Conservation (phyloP, 1,139 yeast genomes). For the Saccharomyces uvarum region DNA sequence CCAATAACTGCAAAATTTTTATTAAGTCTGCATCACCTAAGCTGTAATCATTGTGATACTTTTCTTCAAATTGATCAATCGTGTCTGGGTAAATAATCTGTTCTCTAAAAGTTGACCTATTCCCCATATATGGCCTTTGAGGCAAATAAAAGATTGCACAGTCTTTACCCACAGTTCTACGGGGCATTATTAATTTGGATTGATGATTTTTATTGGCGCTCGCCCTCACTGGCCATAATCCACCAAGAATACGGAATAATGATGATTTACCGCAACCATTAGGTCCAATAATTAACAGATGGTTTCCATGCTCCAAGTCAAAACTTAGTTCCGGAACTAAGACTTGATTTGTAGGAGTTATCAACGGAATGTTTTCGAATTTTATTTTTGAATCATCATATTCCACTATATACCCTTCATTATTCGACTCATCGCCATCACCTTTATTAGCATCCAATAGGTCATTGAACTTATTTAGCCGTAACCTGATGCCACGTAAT, state of each 20-base stretch:
- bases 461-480: conserved; percentile 65
- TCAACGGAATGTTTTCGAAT: conserved; percentile 66
- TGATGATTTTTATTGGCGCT: conserved; percentile 61
- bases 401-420: conserved; percentile 27
- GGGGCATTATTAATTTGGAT: conserved; percentile 31
- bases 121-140: conserved; percentile 79
- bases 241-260: conserved; percentile 80
- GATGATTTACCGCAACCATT: conserved; percentile 95
- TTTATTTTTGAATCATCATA: conserved; percentile 56
- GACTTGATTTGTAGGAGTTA: conserved; percentile 78
- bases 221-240: conserved; percentile 77
- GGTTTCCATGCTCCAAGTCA: conserved; percentile 72
- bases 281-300: conserved; percentile 85
- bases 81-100: conserved; percentile 85
- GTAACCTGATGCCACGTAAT: conserved; percentile 73
- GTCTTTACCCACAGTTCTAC: conserved; percentile 20
- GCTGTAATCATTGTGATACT: conserved; percentile 31
- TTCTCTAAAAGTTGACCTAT: conserved; percentile 64
- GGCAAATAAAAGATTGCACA: conserved; percentile 81
- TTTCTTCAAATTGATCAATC: conserved; percentile 45
- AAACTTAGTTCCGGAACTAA: conserved; percentile 62
- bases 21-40: conserved; percentile 56
- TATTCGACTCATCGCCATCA: conserved; percentile 13
- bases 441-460: conserved; percentile 48
- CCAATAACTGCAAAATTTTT: conserved; percentile 52